Evolutionary conservation across 140 eudicot species (phyloP), one percentile per base, ranked within the genome.

Genomic region (Oenanthe javanica): DNA sequence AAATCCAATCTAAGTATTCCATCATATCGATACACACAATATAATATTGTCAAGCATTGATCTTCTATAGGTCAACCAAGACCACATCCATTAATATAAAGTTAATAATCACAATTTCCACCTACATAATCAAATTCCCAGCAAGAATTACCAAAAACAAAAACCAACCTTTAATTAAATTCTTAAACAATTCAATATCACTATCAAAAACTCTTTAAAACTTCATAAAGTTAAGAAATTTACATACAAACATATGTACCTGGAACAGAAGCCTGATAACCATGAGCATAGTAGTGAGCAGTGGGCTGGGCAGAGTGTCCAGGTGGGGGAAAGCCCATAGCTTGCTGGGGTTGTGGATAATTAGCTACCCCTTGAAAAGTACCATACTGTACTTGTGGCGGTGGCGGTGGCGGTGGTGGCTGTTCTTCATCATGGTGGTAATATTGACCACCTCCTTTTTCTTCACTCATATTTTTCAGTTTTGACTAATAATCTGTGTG

Each of bases 281-380:
- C 96, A 16, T 87, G 98, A 18, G 89, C 86, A 69, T 91, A 91
- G 57, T 83, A 85, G 46, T 67, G 74, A 19, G 74, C 74, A 3
- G 95, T 77, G 2, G 90, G 85, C 11, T 77, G 87, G n/a, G 82
- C 90, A 27, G 88, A n/a, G 66, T 79, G 72, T 6, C 97, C 98
- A 43, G 96, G 98, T 10, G 98, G 97, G 23, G 96, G 98, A 75
- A 90, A 94, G 43, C 98, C 97, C 77, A 86, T 81, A 47, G 87
- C 94, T 73, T 92, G 86, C 82, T 84, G 95, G 80, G 89, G 92
- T 0, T 88, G 89, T 15, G 93, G 94, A 81, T 87, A 85, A 82
- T 84, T 88, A 9, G 89, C 85, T 40, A 93, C 96, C 21, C 97
- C 98, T 82, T 94, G 94, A 77, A 94, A 94, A 25, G 98, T 94